Evolutionary conservation across 139 green algal species (phyloP), one percentile per base, ranked within the genome.

Genomic region (Zygnema circumcarinatum): DNA sequence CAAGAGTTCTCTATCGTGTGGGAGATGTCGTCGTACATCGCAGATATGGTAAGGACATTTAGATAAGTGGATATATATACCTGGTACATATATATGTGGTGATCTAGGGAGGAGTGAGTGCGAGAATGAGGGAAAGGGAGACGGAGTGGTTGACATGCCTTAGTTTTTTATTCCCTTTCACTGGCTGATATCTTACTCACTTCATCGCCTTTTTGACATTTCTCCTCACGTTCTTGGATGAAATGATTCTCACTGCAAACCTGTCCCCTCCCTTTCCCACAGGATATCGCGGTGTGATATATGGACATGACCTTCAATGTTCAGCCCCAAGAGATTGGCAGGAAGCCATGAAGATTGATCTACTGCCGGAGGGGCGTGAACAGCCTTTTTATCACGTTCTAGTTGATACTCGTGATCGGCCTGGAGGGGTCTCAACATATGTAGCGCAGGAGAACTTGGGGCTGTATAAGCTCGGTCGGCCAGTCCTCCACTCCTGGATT

Each of bases 321-420:
- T 89, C 84, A 35, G 84, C 84, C 36, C 84, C 84, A 25, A 33
- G 25, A 32, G 82, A 76, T 25, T 89, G 84, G 84, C 84, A 89
- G 75, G 78, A 89, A 29, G 78, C 78, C 31, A 89, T 89, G 84
- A 89, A 86, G 38, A 83, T 89, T 82, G 84, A 89, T 62, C 16
- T 40, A 22, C 40, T 89, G 52, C 42, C 76, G 1, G 35, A 89
- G 16, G 84, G 84, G 52, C 67, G 76, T 22, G 86, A 89, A 25
- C 84, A 89, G 76, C 84, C 79, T 2, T 88, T 89, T 32, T 89
- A 86, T 69, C 76, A 88, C n/a, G 78, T 89, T n/a, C 31, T 89
- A 20, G 84, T 89, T 25, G 84, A 88, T 38, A 62, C 56, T 25
- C 32, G 76, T 0, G 84, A 88, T 52, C 56, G 82, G 22, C 69